Evolutionary conservation across 352 stramenopile genomes (phyloP).

Genomic region (Peronospora farinosa): DNA sequence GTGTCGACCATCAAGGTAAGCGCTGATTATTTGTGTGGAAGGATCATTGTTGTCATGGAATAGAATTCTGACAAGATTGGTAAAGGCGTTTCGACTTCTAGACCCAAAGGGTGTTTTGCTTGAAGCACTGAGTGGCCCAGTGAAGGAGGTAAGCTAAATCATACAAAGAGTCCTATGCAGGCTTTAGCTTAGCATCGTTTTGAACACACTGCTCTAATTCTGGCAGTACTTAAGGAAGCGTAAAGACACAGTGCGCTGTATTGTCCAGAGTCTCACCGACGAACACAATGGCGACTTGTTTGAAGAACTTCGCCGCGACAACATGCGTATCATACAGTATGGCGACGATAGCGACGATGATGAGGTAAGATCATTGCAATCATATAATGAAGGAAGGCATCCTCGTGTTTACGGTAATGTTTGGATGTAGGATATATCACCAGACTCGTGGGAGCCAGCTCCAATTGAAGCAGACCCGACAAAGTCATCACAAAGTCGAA

Average conservation of each 20-base stretch:
- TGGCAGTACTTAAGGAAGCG: slow-evolving; percentile 87
- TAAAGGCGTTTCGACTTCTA: slow-evolving; percentile 85
- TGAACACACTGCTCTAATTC: not conserved
- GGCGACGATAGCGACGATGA: slow-evolving; percentile 91
- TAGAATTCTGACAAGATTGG: not conserved
- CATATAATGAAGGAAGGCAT: not conserved
- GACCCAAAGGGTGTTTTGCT: slow-evolving; percentile 91
- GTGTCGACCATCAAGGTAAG: slow-evolving; percentile 92
- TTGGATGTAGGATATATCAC: slow-evolving; percentile 48
- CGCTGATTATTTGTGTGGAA: not conserved
- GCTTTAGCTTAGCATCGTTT: not conserved
- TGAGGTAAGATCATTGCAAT: slow-evolving; percentile 42
- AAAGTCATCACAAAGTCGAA: slow-evolving; percentile 70
- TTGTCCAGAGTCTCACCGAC: slow-evolving; percentile 90
- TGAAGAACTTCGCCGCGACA: slow-evolving; percentile 90
- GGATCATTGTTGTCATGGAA: not conserved
- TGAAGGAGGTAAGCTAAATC: slow-evolving; percentile 55
- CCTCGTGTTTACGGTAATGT: slow-evolving; percentile 1
- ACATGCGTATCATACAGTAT: slow-evolving; percentile 89
- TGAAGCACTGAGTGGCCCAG: slow-evolving; percentile 58
- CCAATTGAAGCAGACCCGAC: slow-evolving; percentile 78
- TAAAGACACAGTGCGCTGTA: slow-evolving; percentile 95
- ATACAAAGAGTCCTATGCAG: not conserved
- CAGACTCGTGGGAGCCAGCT: slow-evolving; percentile 89
- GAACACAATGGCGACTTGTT: slow-evolving; percentile 91